Percentiles rank a stretch among this genome's conserved stretches.
Evolutionary conservation across 2,329 filamentous ascomycete genomes (phyloP).

Genomic region (Claviceps sp.): DNA sequence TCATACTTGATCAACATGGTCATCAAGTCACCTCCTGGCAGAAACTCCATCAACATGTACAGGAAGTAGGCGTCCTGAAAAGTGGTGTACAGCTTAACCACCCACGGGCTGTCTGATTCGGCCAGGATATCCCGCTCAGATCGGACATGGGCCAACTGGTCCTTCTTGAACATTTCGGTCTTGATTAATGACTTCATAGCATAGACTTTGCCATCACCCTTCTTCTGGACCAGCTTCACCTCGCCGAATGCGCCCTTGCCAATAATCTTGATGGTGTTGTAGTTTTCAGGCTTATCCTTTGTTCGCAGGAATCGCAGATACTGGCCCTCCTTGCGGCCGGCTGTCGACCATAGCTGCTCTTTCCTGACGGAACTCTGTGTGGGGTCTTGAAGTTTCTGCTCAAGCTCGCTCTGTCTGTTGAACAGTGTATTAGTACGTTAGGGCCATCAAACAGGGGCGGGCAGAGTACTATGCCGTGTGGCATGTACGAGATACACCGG

Average conservation of each 20-base stretch:
- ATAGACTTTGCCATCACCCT: constrained; percentile 91
- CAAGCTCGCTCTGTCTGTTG: constrained; percentile 75
- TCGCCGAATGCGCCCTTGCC: constrained; percentile 98
- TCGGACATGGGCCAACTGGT: constrained; percentile 92
- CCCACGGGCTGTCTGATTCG: constrained; percentile 98
- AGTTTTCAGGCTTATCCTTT: constrained; percentile 87
- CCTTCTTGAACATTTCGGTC: constrained; percentile 99
- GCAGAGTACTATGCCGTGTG: no score
- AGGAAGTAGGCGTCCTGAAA: constrained; percentile 95
- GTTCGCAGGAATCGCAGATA: constrained; percentile 91
- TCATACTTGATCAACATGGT: constrained; percentile 99
- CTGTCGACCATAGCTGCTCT: constrained; percentile 71
- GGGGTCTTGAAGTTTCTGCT: constrained; percentile 69
- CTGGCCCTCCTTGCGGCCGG: constrained; percentile 78
- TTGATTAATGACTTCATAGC: constrained; percentile 98
- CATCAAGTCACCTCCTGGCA: constrained; percentile 96
- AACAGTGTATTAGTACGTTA: background rate
- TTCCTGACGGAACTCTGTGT: constrained; percentile 63
- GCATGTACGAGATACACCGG: background rate
- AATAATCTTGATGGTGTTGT: constrained; percentile 93
- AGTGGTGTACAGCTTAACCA: constrained; percentile 95
- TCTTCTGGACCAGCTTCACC: constrained; percentile 93
- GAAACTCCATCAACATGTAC: constrained; percentile 99
- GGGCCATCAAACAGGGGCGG: background rate
- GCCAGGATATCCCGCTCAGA: constrained; percentile 95